Evolutionary conservation across 768 basidiomycete genomes (phyloP).

Genomic region (Russula abietina): DNA sequence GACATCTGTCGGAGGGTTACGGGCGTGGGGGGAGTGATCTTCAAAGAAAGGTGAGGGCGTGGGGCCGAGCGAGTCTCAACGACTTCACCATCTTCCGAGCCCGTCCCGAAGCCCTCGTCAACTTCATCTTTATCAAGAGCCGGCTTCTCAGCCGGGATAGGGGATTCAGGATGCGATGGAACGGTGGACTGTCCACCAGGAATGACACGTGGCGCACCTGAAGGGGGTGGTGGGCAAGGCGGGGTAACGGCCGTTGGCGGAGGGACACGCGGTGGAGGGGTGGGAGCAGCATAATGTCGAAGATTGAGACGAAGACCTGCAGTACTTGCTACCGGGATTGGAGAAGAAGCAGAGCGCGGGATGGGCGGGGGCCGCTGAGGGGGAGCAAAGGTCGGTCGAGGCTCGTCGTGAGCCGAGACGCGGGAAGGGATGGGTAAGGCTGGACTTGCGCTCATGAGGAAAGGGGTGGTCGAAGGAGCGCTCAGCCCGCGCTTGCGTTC

Average conservation of each 20-base stretch:
- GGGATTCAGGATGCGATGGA: slow-evolving; percentile 1
- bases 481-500: slow-evolving; percentile 13
- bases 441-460: slow-evolving; percentile 12
- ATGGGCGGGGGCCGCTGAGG: slow-evolving; percentile 9
- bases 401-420: slow-evolving; percentile 8
- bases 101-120: slow-evolving; percentile 25
- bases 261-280: neutral
- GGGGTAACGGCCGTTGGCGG: neutral
- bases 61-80: neutral
- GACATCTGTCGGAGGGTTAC: slow-evolving; percentile 1
- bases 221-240: neutral
- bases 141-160: neutral
- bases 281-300: slow-evolving; percentile 25
- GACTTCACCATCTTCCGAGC: slow-evolving; percentile 19
- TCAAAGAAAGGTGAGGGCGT: slow-evolving; percentile 19
- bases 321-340: neutral
- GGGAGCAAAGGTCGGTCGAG: slow-evolving; percentile 10
- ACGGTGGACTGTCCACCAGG: slow-evolving; percentile 13
- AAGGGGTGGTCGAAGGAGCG: slow-evolving; percentile 9
- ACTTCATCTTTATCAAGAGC: slow-evolving; percentile 14
- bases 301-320: slow-evolving; percentile 20
- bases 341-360: slow-evolving; percentile 17
- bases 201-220: neutral
- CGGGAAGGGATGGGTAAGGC: slow-evolving; percentile 8
- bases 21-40: slow-evolving; percentile 16